Conservation (phyloP, 2,329 filamentous ascomycete species). For the Colletotrichum liaoningense region DNA sequence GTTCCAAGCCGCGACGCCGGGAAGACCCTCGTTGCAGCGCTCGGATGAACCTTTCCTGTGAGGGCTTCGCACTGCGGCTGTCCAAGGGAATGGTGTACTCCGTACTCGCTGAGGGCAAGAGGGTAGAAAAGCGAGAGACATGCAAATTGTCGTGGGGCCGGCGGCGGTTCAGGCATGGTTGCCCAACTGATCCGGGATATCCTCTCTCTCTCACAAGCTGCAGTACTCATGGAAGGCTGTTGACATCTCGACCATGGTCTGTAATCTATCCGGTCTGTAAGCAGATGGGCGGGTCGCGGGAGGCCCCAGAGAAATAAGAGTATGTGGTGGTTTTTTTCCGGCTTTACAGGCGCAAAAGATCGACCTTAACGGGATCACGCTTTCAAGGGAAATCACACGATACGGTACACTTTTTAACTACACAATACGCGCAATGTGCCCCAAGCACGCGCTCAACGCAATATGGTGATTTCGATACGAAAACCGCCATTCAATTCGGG, state of each 20-base stretch:
- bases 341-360: too few species aligned
- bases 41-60: slow-evolving; percentile 28
- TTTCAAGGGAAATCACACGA: too few species aligned
- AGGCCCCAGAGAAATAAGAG: slow-evolving; percentile 8
- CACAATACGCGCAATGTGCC: too few species aligned
- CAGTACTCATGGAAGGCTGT: neutral
- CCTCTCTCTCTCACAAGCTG: neutral
- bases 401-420: too few species aligned
- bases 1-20: slow-evolving; percentile 19
- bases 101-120: neutral
- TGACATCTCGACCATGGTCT: neutral
- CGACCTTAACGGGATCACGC: too few species aligned
- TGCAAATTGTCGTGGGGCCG: neutral
- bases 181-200: neutral
- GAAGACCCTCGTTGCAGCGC: slow-evolving; percentile 29
- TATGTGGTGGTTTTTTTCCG: neutral
- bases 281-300: slow-evolving; percentile 21
- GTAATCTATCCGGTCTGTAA: neutral
- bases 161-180: neutral
- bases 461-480: too few species aligned
- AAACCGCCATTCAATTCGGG: too few species aligned
- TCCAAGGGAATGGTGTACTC: too few species aligned
- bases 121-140: neutral
- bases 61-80: neutral
- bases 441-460: too few species aligned